Percentiles rank a stretch among this genome's conserved stretches.
These are phyloP conservation scores for Tremella mesenterica DNA, from an alignment of 768 basidiomycete genomes.

Conservation along the genomic window DNA sequence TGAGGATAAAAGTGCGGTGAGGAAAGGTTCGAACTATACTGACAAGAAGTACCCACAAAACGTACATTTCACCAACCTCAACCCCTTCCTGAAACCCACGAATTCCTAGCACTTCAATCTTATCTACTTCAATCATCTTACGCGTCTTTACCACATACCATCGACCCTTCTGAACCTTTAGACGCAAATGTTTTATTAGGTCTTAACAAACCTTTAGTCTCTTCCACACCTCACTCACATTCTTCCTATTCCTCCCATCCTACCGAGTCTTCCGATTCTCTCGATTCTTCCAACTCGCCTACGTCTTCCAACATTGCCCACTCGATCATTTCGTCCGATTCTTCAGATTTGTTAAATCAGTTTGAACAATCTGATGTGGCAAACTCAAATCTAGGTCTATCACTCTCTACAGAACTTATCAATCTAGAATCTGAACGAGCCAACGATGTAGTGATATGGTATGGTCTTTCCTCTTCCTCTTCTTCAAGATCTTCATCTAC, in stretches of 20 bases:
- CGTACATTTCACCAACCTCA: constrained; percentile 5
- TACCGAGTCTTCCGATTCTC: too few relatives aligned
- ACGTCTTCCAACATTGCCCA: too few relatives aligned
- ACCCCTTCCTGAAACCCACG: constrained; percentile 31
- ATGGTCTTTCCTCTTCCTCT: too few relatives aligned
- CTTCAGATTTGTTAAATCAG: too few relatives aligned
- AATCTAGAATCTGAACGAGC: constrained; percentile 34
- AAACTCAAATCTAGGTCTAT: constrained; percentile 4
- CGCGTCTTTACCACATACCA: constrained; percentile 24
- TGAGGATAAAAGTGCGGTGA: neutral
- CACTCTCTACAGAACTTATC: constrained; percentile 17
- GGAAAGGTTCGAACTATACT: neutral
- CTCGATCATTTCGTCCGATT: too few relatives aligned
- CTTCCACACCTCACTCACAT: too few relatives aligned
- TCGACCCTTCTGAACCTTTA: constrained; percentile 24
- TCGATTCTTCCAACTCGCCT: too few relatives aligned
- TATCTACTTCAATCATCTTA: constrained; percentile 33
- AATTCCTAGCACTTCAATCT: constrained; percentile 43
- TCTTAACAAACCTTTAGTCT: constrained; percentile 6
- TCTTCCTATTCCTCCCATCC: too few relatives aligned
- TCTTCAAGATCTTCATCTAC: too few relatives aligned
- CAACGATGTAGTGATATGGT: constrained; percentile 39
- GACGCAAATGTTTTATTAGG: constrained; percentile 33
- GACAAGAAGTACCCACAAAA: neutral
- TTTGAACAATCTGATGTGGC: constrained; percentile 21